Percentiles rank a stretch among this genome's conserved stretches.
Evolutionary conservation across 192 early-diverging fungal genomes (phyloP).

Genomic region (Podila epicladia): DNA sequence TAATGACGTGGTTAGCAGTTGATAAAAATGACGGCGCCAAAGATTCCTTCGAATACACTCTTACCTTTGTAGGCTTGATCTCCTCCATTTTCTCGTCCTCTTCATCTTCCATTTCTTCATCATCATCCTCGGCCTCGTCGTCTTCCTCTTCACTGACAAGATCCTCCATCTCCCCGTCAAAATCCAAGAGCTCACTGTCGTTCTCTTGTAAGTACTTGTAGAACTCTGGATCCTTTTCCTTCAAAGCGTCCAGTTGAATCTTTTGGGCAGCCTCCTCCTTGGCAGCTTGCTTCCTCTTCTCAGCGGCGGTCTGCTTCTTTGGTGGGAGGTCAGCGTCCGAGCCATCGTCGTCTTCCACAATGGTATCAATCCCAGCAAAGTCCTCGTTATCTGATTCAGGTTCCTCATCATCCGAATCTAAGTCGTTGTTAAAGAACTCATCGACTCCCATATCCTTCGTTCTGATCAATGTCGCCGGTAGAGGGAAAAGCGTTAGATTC

Average conservation of each 20-base stretch:
- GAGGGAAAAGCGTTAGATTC: neutral
- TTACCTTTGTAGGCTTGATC: slow-evolving; percentile 27
- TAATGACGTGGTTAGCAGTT: neutral
- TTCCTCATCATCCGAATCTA: slow-evolving; percentile 60
- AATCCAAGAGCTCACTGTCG: slow-evolving; percentile 83
- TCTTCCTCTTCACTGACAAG: slow-evolving; percentile 57
- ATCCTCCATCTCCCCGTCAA: slow-evolving; percentile 66
- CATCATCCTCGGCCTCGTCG: slow-evolving; percentile 43
- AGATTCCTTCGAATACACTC: neutral
- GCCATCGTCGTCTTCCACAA: slow-evolving; percentile 62
- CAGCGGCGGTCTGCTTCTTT: slow-evolving; percentile 33
- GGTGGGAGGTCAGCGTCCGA: slow-evolving; percentile 42
- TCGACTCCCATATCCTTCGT: slow-evolving; percentile 57
- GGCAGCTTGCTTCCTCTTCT: slow-evolving; percentile 40
- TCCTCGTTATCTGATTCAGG: slow-evolving; percentile 63
- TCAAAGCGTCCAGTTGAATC: slow-evolving; percentile 84
- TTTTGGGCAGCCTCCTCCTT: slow-evolving; percentile 72
- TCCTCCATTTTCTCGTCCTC: slow-evolving; percentile 42
- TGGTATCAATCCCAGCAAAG: slow-evolving; percentile 60
- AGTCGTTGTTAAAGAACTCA: slow-evolving; percentile 63
- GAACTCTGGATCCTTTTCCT: slow-evolving; percentile 90
- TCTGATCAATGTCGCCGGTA: slow-evolving; percentile 1
- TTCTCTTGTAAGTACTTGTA: slow-evolving; percentile 92
- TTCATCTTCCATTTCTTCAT: slow-evolving; percentile 23
- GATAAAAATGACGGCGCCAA: no score